These are phyloP conservation scores for Vitis hybrid DNA, from an alignment of 177 flowering plant species.

Conservation along the genomic window DNA sequence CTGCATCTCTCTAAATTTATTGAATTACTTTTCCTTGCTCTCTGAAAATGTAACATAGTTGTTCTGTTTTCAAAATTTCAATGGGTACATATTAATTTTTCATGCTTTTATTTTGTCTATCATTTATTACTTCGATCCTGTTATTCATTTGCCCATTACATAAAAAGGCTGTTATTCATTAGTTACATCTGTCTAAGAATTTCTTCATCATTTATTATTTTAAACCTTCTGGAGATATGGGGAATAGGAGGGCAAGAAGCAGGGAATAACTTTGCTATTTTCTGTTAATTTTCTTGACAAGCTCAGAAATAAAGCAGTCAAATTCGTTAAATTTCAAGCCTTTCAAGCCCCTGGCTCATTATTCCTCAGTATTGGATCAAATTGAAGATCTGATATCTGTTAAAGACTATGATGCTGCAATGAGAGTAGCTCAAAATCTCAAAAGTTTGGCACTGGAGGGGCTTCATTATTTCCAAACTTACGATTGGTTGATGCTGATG, in stretches of 20 bases:
- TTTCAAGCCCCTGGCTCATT: conserved; percentile 66
- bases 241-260: neutral
- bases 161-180: neutral
- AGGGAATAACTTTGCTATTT: neutral
- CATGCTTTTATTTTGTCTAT: neutral
- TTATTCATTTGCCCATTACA: neutral
- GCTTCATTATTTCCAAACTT: conserved; percentile 94
- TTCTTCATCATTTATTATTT: neutral
- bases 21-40: neutral
- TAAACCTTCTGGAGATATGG: neutral
- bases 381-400: conserved; percentile 62
- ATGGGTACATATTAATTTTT: neutral
- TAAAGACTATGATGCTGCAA: conserved; percentile 60
- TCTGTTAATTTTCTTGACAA: conserved; percentile 47
- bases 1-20: neutral
- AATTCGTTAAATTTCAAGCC: conserved; percentile 76
- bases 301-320: conserved; percentile 72
- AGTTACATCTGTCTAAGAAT: neutral
- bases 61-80: neutral
- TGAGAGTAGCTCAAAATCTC: conserved; percentile 58
- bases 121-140: neutral
- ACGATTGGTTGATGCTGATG: conserved; percentile 98
- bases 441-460: conserved; percentile 81
- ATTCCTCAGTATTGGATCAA: conserved; percentile 46
- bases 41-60: no score